phyloP scores from a whole-genome alignment of 495 filamentous ascomycete species.

The Penicillium nucicola region DNA sequence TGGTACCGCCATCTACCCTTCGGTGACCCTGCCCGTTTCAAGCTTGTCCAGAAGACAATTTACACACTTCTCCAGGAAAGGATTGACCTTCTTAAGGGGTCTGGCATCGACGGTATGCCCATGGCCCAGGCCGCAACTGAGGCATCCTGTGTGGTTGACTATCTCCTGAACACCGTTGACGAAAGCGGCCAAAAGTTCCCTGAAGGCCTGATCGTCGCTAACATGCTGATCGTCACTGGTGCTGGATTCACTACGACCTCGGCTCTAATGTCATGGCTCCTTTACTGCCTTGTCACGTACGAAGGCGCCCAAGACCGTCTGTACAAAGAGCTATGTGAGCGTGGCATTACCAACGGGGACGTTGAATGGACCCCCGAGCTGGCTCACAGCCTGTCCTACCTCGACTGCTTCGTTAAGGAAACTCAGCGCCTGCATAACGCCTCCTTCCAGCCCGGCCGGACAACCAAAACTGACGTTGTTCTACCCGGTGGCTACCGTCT shows the following conservation, averaged over 20 bases:
- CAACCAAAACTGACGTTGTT: conserved; percentile 45
- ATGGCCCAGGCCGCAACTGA: conserved; percentile 46
- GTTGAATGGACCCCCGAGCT: conserved; percentile 42
- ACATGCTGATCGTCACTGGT: conserved; percentile 35
- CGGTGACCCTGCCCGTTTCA: conserved; percentile 43
- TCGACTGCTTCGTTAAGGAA: conserved; percentile 57
- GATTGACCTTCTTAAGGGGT: too few species aligned
- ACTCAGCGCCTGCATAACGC: conserved; percentile 54
- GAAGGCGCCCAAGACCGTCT: conserved; percentile 49
- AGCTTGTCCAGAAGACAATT: conserved; percentile 19
- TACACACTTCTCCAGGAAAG: conserved; percentile 23
- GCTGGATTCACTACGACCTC: conserved; percentile 58
- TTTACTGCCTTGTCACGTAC: conserved; percentile 50
- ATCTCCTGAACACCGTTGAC: conserved; percentile 43
- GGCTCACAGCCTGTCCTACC: conserved; percentile 38
- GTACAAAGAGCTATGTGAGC: too few species aligned
- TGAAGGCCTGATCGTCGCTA: conserved; percentile 24
- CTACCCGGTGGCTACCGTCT: conserved; percentile 54
- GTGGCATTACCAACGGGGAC: too few species aligned
- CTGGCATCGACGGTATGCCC: too few species aligned
- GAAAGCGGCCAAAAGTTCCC: conserved; percentile 51
- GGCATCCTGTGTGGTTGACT: conserved; percentile 47
- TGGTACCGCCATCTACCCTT: conserved; percentile 53
- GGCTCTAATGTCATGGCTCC: conserved; percentile 49
- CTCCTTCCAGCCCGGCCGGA: conserved; percentile 54